A percentile compares a stretch with the other conserved stretches of the same genome.
These are phyloP conservation scores for Haberlea rhodopensis DNA, from an alignment of 257 asterid species.

Conservation along the genomic window DNA sequence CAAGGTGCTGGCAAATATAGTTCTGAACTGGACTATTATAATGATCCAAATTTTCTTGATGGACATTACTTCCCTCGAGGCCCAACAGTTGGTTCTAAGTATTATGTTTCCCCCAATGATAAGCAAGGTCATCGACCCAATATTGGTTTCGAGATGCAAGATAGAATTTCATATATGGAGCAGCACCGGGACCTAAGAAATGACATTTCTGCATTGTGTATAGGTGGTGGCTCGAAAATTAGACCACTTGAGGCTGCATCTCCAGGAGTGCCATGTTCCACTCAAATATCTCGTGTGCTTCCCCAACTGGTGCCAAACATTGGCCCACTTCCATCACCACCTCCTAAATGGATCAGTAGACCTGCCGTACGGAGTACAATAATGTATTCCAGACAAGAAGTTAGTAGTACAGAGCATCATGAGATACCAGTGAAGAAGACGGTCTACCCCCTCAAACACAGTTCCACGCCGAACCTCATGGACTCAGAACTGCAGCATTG, in stretches of 20 bases:
- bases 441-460: slow-evolving; percentile 54
- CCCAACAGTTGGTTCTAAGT: slow-evolving; percentile 38
- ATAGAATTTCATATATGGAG: slow-evolving; percentile 41
- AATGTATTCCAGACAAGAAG: slow-evolving; percentile 32
- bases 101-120: slow-evolving; percentile 29
- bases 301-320: slow-evolving; percentile 29
- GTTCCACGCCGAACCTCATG: slow-evolving; percentile 17
- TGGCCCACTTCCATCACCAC: slow-evolving; percentile 71
- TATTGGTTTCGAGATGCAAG: slow-evolving; percentile 34
- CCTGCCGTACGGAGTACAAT: slow-evolving; percentile 34
- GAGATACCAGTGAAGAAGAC: slow-evolving; percentile 54
- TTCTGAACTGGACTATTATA: slow-evolving; percentile 35
- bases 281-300: slow-evolving; percentile 24
- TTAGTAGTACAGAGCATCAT: slow-evolving; percentile 26
- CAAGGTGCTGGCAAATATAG: slow-evolving; percentile 42
- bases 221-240: slow-evolving; percentile 39
- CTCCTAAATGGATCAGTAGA: slow-evolving; percentile 58
- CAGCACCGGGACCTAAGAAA: slow-evolving; percentile 47
- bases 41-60: slow-evolving; percentile 33
- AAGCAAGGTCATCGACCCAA: slow-evolving; percentile 38
- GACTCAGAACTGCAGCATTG: slow-evolving; percentile 31
- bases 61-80: slow-evolving; percentile 38
- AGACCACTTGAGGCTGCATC: slow-evolving; percentile 29
- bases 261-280: slow-evolving; percentile 38
- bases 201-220: slow-evolving; percentile 53